These are phyloP conservation scores for Fraxinus anomala DNA, from an alignment of 257 asterid species.

Conservation along the genomic window DNA sequence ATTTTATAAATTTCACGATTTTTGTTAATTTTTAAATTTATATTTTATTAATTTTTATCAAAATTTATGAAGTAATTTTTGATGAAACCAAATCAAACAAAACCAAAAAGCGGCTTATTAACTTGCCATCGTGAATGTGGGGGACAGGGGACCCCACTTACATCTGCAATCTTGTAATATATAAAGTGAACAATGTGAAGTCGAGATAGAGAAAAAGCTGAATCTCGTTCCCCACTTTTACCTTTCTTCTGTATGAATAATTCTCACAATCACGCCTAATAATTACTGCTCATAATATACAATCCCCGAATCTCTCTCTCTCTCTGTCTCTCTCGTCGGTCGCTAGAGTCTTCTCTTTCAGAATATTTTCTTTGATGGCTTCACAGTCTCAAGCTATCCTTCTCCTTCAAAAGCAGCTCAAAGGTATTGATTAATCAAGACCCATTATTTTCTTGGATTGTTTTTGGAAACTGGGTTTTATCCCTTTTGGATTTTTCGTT, in stretches of 20 bases:
- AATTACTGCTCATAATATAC: neutral
- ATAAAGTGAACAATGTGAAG: neutral
- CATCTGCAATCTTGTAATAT: neutral
- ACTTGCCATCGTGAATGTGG: no score
- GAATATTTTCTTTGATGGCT: constrained; percentile 48
- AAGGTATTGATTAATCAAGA: constrained; percentile 44
- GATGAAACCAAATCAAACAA: no score
- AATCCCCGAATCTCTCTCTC: neutral
- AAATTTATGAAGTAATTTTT: no score
- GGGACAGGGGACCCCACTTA: no score
- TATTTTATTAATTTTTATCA: no score
- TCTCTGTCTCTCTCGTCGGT: constrained; percentile 17
- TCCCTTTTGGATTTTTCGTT: constrained; percentile 17
- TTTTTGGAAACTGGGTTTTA: constrained; percentile 26
- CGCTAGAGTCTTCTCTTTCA: constrained; percentile 25
- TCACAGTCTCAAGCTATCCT: constrained; percentile 86
- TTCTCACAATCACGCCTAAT: neutral
- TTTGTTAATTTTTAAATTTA: no score
- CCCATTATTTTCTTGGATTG: neutral
- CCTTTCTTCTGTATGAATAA: neutral
- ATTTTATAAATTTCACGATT: no score
- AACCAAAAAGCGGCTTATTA: no score
- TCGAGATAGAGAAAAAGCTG: neutral
- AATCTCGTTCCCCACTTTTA: neutral
- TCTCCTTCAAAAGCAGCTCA: constrained; percentile 94